These are phyloP conservation scores for Cicer cuneatum DNA, from an alignment of 306 rosid genomes.

Conservation along the genomic window DNA sequence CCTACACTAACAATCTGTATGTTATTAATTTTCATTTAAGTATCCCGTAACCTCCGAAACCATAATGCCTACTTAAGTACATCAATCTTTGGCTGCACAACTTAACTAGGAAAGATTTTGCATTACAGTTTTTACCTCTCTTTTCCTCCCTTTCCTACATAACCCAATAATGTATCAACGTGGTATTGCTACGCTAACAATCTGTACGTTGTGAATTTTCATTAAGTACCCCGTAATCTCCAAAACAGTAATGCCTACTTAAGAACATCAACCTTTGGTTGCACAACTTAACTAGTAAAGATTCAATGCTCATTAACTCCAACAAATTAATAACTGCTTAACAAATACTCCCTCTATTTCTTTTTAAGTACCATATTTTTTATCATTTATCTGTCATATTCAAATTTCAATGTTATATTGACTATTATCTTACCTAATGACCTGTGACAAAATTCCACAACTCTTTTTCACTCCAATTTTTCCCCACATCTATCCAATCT, in stretches of 20 bases:
- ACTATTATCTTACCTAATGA: background rate
- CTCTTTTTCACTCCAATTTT: too few species aligned
- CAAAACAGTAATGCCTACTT: constrained; percentile 16
- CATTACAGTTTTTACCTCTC: too few species aligned
- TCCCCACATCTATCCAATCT: too few species aligned
- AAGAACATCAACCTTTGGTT: constrained; percentile 26
- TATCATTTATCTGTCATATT: background rate
- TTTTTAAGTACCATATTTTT: background rate
- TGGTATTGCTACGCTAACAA: constrained; percentile 3
- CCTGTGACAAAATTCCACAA: too few species aligned
- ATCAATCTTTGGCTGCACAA: constrained; percentile 34
- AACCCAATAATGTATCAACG: background rate
- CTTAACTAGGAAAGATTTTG: background rate
- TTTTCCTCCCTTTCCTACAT: background rate
- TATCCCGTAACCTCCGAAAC: constrained; percentile 21
- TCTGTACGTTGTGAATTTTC: constrained; percentile 15
- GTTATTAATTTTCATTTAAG: constrained; percentile 9
- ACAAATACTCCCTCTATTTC: background rate
- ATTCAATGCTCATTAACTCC: background rate
- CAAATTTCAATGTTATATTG: background rate
- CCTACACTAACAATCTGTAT: constrained; percentile 6
- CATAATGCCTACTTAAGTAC: constrained; percentile 9
- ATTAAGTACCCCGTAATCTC: constrained; percentile 13
- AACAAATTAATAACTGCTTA: constrained; percentile 7
- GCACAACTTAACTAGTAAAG: constrained; percentile 6